These are phyloP conservation scores for Erysimum pusillum DNA, from an alignment of 441 rosid species.

Conservation along the genomic window DNA sequence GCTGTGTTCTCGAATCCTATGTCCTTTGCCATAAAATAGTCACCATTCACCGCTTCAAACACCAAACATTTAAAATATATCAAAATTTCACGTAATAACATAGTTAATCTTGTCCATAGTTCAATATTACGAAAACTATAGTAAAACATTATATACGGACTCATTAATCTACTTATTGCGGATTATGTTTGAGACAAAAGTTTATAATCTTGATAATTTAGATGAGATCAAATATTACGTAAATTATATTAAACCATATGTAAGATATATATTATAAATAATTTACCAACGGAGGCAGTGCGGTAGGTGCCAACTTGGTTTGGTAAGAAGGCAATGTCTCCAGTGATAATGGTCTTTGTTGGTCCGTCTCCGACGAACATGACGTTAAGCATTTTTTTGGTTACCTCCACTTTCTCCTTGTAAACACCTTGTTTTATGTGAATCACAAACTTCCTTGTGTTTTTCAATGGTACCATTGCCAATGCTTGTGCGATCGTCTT, in stretches of 20 bases:
- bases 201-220: not conserved
- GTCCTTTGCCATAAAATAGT: conserved; percentile 73
- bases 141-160: too few species aligned
- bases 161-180: not conserved
- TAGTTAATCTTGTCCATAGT: not conserved
- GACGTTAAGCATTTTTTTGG: conserved; percentile 53
- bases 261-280: not conserved
- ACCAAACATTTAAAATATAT: not conserved
- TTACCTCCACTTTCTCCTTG: conserved; percentile 57
- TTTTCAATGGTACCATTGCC: conserved; percentile 52
- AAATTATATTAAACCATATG: not conserved
- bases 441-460: conserved; percentile 57
- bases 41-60: conserved; percentile 62
- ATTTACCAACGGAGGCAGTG: conserved; percentile 74
- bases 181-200: not conserved
- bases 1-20: conserved; percentile 83
- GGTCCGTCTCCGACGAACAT: conserved; percentile 86
- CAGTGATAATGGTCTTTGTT: conserved; percentile 74
- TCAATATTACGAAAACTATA: not conserved
- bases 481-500: conserved; percentile 69
- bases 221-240: not conserved
- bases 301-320: conserved; percentile 57
- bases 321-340: conserved; percentile 54
- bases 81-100: not conserved
- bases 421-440: conserved; percentile 79